phyloP scores from a whole-genome alignment of 108 stramenopile species.

The Skeletonema marinoi region DNA sequence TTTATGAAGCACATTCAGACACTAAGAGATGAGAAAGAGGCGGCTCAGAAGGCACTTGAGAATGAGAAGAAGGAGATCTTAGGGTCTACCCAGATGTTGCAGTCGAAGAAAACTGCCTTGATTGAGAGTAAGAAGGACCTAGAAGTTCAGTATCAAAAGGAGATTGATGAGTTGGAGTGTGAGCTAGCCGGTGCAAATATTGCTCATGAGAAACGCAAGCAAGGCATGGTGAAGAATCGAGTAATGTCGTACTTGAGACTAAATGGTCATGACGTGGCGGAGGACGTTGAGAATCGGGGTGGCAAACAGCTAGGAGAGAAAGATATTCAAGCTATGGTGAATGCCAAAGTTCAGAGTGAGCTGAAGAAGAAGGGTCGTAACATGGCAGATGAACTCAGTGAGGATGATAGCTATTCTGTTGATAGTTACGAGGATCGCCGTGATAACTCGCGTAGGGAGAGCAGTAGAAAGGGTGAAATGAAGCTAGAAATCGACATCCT shows the following conservation, averaged over 20 bases:
- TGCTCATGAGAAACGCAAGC: not conserved
- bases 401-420: not conserved
- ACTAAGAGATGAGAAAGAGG: constrained; percentile 19
- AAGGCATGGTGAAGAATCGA: not conserved
- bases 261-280: too few species aligned
- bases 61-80: constrained; percentile 19
- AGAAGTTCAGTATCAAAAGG: constrained; percentile 4
- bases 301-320: not conserved
- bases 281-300: not conserved
- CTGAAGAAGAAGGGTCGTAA: not conserved
- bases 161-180: constrained; percentile 31
- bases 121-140: constrained; percentile 30
- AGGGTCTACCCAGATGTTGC: constrained; percentile 19
- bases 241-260: not conserved
- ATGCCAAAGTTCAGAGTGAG: not conserved
- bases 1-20: constrained; percentile 23
- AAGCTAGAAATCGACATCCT: constrained; percentile 6
- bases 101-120: constrained; percentile 26
- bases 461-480: constrained; percentile 13
- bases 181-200: not conserved
- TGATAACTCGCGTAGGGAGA: not conserved
- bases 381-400: not conserved
- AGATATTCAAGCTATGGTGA: not conserved
- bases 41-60: constrained; percentile 21
- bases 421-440: not conserved